Evolutionary conservation across 805 yeast genomes (phyloP), one percentile per base, ranked within the genome.

Genomic region (Blastobotrys parvus): DNA sequence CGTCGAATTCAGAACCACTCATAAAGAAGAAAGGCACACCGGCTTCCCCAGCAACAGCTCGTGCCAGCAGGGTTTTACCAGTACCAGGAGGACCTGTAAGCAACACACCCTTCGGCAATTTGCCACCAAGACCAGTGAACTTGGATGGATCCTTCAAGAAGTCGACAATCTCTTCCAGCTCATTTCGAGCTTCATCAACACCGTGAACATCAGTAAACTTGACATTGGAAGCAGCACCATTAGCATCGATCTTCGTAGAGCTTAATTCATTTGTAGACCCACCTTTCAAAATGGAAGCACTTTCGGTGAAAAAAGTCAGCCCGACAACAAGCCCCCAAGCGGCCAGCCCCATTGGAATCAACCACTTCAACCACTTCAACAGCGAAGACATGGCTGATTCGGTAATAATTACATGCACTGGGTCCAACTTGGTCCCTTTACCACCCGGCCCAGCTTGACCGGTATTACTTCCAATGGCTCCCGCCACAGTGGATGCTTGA

Each of bases 41-140:
- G 4, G 98, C 97, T 65, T 90, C 97, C 50, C 97, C 97, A 5
- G 98, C 98, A 23, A 96, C 94, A 22, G 98, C 97, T 56, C 97
- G 78, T 0, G 97, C 97, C 50, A 92, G 74, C 52, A 90, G 70
- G 1, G 98, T 92, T 63, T 92, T 90, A 76, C 98, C 98, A 4
- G 98, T 90, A 66, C 98, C 98, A 34, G 98, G 98, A 31, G 98
- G 98, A 37, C 98, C 98, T 10, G 97, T 92, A 51, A 90, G 71
- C 46, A 92, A 69, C 4, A 92, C 95, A 71, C 99, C 99, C 62
- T 90, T 92, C 45, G 98, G 97, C 56, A 92, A 72, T 63, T 89
- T 89, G 41, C 98, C 99, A 52, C 99, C 99, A 39, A 92, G 73
- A 1, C 95, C 94, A 40, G 97, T 94, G 67, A 88, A 92, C 62